These are phyloP conservation scores for Pseudopyricularia cyperi DNA, from an alignment of 2,329 filamentous ascomycete genomes.

Conservation along the genomic window DNA sequence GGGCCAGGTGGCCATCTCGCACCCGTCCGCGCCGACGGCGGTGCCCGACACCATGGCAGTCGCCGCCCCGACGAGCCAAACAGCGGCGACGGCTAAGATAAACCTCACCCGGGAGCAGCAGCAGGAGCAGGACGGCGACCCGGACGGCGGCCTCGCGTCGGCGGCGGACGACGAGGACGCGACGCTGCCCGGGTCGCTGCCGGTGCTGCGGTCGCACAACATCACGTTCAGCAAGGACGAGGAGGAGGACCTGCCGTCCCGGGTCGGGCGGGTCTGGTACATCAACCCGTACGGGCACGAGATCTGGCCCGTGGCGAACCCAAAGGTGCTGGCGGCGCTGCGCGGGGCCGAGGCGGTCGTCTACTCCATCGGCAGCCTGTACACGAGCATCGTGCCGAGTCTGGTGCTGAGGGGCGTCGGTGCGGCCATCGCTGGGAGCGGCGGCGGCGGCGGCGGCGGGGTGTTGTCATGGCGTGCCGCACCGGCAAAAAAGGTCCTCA, in stretches of 20 bases:
- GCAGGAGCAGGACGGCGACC: neutral
- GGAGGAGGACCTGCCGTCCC: slow-evolving; percentile 61
- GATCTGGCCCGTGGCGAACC: slow-evolving; percentile 73
- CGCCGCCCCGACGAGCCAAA: slow-evolving; percentile 1
- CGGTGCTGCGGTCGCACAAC: slow-evolving; percentile 66
- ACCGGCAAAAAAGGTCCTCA: slow-evolving; percentile 50
- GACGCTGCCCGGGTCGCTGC: slow-evolving; percentile 68
- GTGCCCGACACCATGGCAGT: slow-evolving; percentile 19
- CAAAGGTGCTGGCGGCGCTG: slow-evolving; percentile 61
- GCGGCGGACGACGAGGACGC: slow-evolving; percentile 55
- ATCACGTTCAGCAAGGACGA: slow-evolving; percentile 68
- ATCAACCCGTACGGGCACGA: slow-evolving; percentile 98
- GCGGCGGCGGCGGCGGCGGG: slow-evolving; percentile 49
- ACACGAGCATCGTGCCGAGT: slow-evolving; percentile 77
- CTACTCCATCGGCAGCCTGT: slow-evolving; percentile 89
- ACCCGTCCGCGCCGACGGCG: slow-evolving; percentile 57
- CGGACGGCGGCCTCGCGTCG: slow-evolving; percentile 9
- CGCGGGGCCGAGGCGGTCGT: slow-evolving; percentile 54
- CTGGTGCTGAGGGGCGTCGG: slow-evolving; percentile 68
- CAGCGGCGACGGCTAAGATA: slow-evolving; percentile 6
- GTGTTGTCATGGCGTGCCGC: neutral
- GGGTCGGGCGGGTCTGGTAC: slow-evolving; percentile 83
- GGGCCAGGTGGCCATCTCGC: slow-evolving; percentile 86
- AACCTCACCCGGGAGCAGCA: no score
- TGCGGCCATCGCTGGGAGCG: slow-evolving; percentile 29